These are phyloP conservation scores for Pelargonium fulgidum DNA, from an alignment of 441 rosid species.

Conservation along the genomic window DNA sequence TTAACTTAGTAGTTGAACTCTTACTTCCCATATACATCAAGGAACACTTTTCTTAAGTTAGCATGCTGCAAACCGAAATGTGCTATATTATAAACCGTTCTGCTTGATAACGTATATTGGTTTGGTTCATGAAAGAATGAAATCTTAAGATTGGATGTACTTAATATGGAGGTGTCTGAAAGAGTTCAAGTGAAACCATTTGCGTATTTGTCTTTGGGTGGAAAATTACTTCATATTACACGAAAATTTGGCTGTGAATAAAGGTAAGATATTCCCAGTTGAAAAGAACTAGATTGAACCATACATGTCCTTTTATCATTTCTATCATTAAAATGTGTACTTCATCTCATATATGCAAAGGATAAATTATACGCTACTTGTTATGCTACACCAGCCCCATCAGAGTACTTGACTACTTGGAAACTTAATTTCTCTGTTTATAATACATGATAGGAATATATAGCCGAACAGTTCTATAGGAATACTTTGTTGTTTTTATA, in stretches of 20 bases:
- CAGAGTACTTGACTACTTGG: not conserved
- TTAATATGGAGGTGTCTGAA: not conserved
- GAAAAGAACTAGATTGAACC: conserved; percentile 1
- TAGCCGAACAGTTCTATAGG: conserved; percentile 12
- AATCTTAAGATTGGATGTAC: not conserved
- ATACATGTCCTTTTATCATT: not conserved
- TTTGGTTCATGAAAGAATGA: not conserved
- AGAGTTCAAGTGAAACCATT: not conserved
- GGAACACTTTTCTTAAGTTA: not conserved
- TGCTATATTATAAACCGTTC: not conserved
- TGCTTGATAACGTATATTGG: not conserved
- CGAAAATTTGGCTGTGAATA: not conserved
- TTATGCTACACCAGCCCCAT: not conserved
- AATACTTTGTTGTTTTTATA: not conserved
- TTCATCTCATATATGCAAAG: not conserved
- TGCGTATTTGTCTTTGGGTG: not conserved
- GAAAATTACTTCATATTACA: not conserved
- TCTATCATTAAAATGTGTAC: not conserved
- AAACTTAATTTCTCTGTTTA: not conserved
- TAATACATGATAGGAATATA: conserved; percentile 1
- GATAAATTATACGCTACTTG: not conserved
- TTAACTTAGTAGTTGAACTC: not conserved
- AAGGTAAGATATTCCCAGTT: not conserved
- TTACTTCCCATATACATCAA: not conserved
- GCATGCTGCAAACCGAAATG: not conserved